Evolutionary conservation across 176 grass and related monocot species (phyloP).

Genomic region (Musa schizocarpa): DNA sequence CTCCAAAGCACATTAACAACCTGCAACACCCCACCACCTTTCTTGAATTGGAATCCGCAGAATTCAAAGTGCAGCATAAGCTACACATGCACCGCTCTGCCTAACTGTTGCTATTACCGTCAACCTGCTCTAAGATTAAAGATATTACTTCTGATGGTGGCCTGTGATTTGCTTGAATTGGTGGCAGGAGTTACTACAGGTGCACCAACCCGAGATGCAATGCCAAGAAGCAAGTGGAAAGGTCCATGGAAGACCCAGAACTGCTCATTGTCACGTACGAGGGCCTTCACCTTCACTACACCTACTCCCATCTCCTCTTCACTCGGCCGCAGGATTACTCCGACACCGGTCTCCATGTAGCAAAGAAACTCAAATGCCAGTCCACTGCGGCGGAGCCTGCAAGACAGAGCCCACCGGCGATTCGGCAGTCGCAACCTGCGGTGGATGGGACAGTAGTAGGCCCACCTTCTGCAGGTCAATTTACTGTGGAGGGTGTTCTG

Average conservation of each 20-base stretch:
- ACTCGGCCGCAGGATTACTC: background rate
- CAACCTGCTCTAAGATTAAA: background rate
- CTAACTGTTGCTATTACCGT: no score
- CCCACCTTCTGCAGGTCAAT: no score
- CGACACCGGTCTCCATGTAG: background rate
- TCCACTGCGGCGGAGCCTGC: background rate
- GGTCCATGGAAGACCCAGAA: conserved; percentile 12
- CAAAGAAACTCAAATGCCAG: conserved; percentile 9
- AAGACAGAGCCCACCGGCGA: background rate
- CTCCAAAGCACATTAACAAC: background rate
- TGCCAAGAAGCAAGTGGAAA: conserved; percentile 19
- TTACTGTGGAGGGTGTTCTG: background rate
- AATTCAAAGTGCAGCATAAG: background rate
- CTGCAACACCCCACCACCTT: background rate
- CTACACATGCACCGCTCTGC: background rate
- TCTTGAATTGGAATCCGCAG: background rate
- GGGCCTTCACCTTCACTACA: conserved; percentile 15
- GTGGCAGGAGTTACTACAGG: conserved; percentile 10
- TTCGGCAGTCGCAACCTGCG: background rate
- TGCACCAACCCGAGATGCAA: conserved; percentile 17
- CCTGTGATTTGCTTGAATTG: background rate
- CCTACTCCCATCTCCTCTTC: conserved; percentile 15
- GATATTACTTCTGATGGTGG: background rate
- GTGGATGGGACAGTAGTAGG: background rate
- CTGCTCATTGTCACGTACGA: conserved; percentile 11